A percentile compares a stretch with the other conserved stretches of the same genome.
phyloP scores from a whole-genome alignment of 108 stramenopile species.

The Cyclotella atomus region DNA sequence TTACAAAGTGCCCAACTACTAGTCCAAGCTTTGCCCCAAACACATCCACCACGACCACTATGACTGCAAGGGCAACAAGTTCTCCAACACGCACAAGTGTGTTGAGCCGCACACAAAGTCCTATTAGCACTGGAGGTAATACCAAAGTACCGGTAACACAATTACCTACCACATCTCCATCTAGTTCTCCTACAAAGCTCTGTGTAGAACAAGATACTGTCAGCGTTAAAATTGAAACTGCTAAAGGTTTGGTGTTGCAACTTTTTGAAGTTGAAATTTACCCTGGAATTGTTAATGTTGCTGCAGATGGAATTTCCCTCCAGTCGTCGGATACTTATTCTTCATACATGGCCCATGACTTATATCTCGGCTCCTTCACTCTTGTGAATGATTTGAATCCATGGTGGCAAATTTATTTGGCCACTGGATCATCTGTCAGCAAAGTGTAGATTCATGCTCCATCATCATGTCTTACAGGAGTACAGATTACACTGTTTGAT shows the following conservation, averaged over 20 bases:
- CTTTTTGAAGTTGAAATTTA: not conserved
- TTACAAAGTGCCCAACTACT: no score
- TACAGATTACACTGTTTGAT: not conserved
- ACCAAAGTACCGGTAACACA: no score
- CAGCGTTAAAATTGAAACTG: not conserved
- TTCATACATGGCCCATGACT: not conserved
- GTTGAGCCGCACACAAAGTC: no score
- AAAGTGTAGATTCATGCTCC: not conserved
- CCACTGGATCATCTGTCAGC: not conserved
- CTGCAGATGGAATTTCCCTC: not conserved
- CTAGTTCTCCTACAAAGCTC: not conserved
- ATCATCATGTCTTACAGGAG: not conserved
- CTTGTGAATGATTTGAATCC: not conserved
- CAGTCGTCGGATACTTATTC: not conserved
- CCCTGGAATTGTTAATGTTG: not conserved
- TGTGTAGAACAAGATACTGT: not conserved
- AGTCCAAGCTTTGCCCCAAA: no score
- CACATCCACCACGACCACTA: no score
- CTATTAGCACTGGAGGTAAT: no score
- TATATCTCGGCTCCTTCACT: not conserved
- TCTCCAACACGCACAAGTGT: no score
- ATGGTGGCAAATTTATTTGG: not conserved
- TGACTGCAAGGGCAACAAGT: no score
- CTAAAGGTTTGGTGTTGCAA: not conserved
- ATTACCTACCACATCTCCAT: not conserved